Evolutionary conservation across 257 asterid species (phyloP), one percentile per base, ranked within the genome.

Genomic region (Thymus mandschuricus): DNA sequence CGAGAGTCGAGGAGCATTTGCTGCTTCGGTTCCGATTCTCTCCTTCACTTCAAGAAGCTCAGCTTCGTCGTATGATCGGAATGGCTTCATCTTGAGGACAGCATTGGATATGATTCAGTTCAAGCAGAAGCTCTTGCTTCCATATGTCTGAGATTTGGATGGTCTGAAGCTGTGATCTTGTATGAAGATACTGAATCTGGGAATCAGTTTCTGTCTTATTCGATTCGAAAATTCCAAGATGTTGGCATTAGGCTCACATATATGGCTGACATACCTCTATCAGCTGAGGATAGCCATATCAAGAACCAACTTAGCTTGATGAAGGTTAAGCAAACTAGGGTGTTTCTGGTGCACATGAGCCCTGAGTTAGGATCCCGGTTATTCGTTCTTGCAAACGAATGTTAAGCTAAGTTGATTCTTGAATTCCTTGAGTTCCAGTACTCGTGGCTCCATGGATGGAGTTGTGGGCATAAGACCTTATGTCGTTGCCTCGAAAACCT

Each of bases 401-500:
- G 71, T 84, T 82, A 85, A 81, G 71, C 6, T 75, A 76, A 75
- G 89, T 83, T 2, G 80, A 78, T 81, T 80, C 81, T 10, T 83
- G 74, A 66, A 34, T 60, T 72, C 81, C 9, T 29, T 76, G 56
- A 79, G 75, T 64, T 74, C 73, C 8, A 15, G 31, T 0, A 70
- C 71, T 13, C 76, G 78, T 50, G 83, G 77, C 54, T 78, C 86
- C 0, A 84, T 86, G 89, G 85, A 88, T 55, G 90, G 96, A 41
- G 87, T 85, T 52, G 13, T 88, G 38, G 96, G 92, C 8, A 11
- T 88, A 28, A 79, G 86, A 80, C 55, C 55, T 33, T 33, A 33
- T 33, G 38, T 3, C 38, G 1, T 33, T 33, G 3, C 38, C 38
- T 33, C 38, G 3, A 33, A 33, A 33, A 33, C n/a, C n/a, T n/a